Evolutionary conservation across 768 basidiomycete species (phyloP).

Genomic region (Leucocoprinus leucothites): DNA sequence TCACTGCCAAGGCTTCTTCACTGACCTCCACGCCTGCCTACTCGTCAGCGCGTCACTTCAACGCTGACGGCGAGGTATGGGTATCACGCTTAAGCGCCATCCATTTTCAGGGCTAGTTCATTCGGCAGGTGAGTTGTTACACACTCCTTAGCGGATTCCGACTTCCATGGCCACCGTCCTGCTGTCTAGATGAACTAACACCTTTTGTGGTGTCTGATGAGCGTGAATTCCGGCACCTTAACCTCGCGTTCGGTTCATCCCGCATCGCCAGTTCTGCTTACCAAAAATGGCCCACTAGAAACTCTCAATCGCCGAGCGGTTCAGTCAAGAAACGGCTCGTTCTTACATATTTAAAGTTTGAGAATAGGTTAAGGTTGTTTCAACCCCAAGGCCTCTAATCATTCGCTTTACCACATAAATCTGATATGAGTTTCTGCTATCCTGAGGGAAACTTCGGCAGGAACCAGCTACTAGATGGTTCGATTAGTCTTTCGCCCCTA

Average conservation of each 20-base stretch:
- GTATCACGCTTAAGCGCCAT: slow-evolving; percentile 86
- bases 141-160: slow-evolving; percentile 84
- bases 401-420: slow-evolving; percentile 80
- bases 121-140: slow-evolving; percentile 90
- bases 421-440: slow-evolving; percentile 54
- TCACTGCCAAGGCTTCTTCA: slow-evolving; percentile 78
- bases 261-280: slow-evolving; percentile 68
- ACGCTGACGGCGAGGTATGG: slow-evolving; percentile 80
- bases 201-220: slow-evolving; percentile 85
- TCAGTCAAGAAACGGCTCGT: slow-evolving; percentile 79
- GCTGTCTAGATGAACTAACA: slow-evolving; percentile 88
- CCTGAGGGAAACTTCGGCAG: slow-evolving; percentile 84
- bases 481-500: slow-evolving; percentile 96
- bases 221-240: slow-evolving; percentile 79
- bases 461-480: slow-evolving; percentile 93
- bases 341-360: slow-evolving; percentile 86
- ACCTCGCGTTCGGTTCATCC: slow-evolving; percentile 69
- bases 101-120: slow-evolving; percentile 90
- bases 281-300: slow-evolving; percentile 81
- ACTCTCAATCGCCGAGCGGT: slow-evolving; percentile 81
- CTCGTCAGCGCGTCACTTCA: slow-evolving; percentile 69
- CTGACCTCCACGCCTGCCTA: slow-evolving; percentile 77
- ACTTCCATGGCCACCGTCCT: slow-evolving; percentile 87
- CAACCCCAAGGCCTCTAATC: slow-evolving; percentile 90
- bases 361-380: slow-evolving; percentile 84